Evolutionary conservation across 2,329 filamentous ascomycete species (phyloP), one percentile per base, ranked within the genome.

Genomic region (Neofusicoccum parvum): DNA sequence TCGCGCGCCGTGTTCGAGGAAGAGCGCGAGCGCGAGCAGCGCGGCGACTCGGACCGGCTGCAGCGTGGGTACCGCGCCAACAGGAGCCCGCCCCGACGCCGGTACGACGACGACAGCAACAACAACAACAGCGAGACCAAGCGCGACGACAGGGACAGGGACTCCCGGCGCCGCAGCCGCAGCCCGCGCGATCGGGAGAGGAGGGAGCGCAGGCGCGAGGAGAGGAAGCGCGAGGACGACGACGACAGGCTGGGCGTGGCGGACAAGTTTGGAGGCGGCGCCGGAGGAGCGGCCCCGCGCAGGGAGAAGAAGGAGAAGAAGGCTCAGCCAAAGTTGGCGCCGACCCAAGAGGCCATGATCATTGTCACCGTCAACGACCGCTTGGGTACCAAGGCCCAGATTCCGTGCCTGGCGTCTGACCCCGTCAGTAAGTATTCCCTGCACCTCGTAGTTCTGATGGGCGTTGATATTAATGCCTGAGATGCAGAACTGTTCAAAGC

Each of bases 311-410:
- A 51, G 62, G 56, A 65, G 50, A 56, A 53, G 49, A 53, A 64
- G 46, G n/a, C 20, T 17, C 60, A 66, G 53, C 65, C 69, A 5
- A 53, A 65, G 2, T 68, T 49, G 4, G 53, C 67, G 37, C 43
- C 64, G 20, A 41, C 65, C 9, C 80, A 83, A 5, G 90, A 96
- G 74, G 90, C 92, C 65, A 96, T 97, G 90, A 97, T 98, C 70
- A 87, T 96, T 60, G 94, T 98, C 17, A 88, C 94, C 73, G 88
- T 98, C 74, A 98, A 98, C 76, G 94, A 98, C 78, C 87, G 94
- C n/a, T 82, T 98, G 41, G 94, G 94, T 12, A 97, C 94, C n/a
- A 97, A 97, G 74, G 92, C 94, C 15, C 90, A 92, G 62, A 95
- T 98, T 69, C 94, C 94, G 0, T 97, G 94, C 76, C 83, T 97